A percentile compares a stretch with the other conserved stretches of the same genome.
phyloP scores from a whole-genome alignment of 768 basidiomycete genomes.

The Rubroboletus satanas region DNA sequence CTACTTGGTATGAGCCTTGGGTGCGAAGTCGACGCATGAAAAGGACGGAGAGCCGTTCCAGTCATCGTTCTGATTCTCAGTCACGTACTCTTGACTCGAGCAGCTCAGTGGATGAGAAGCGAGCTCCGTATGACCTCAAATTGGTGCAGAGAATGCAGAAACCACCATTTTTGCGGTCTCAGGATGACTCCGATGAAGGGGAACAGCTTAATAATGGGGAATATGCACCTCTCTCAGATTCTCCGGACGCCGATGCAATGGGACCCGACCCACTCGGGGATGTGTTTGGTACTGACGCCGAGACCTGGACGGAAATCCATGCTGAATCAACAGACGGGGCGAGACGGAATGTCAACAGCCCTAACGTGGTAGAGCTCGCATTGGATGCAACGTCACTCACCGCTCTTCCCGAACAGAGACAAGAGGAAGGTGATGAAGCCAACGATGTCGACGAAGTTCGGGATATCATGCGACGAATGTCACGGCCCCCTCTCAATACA shows the following conservation, averaged over 20 bases:
- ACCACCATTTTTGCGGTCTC: constrained; percentile 30
- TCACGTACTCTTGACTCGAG: constrained; percentile 22
- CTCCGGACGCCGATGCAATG: constrained; percentile 26
- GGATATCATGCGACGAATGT: constrained; percentile 40
- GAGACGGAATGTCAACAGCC: constrained; percentile 28
- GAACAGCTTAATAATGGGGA: constrained; percentile 27
- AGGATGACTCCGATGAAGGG: constrained; percentile 21
- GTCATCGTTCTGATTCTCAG: constrained; percentile 23
- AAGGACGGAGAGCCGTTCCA: constrained; percentile 44
- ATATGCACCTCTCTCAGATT: constrained; percentile 31
- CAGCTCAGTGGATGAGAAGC: constrained; percentile 27
- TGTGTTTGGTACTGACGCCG: constrained; percentile 63
- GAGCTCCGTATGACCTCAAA: constrained; percentile 45
- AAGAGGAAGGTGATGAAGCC: constrained; percentile 31
- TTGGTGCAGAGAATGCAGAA: constrained; percentile 50
- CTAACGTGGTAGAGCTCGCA: constrained; percentile 51
- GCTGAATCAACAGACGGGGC: constrained; percentile 27
- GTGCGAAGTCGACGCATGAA: constrained; percentile 59
- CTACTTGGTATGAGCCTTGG: constrained; percentile 88
- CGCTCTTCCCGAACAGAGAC: constrained; percentile 23
- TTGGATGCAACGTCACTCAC: constrained; percentile 42
- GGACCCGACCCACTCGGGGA: constrained; percentile 52
- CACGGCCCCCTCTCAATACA: constrained; percentile 30
- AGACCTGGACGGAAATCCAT: constrained; percentile 57
- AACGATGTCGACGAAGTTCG: constrained; percentile 32